Conservation (phyloP, 176 grass and related monocot species). For the Chrysopogon serrulatus region DNA sequence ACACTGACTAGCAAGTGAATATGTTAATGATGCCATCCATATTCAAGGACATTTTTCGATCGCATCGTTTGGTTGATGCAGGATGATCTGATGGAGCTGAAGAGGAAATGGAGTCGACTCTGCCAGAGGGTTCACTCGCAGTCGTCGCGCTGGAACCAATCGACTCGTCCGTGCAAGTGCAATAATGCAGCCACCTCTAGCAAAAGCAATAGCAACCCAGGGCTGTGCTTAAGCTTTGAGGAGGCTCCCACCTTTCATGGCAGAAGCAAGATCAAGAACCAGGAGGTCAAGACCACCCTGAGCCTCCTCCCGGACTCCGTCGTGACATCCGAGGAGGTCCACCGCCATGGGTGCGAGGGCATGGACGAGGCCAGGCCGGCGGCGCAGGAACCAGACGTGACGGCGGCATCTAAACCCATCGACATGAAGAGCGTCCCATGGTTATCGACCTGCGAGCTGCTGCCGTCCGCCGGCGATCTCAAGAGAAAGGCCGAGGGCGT, state of each 20-base stretch:
- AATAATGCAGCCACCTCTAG: constrained; percentile 17
- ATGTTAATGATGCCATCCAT: neutral
- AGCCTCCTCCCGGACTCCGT: constrained; percentile 34
- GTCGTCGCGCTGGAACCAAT: neutral
- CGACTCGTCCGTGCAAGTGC: neutral
- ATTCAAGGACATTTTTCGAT: neutral
- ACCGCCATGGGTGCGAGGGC: neutral
- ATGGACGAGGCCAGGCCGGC: constrained; percentile 8
- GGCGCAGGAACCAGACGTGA: neutral
- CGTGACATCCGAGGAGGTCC: neutral
- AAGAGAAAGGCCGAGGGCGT: constrained; percentile 28
- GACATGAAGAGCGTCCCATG: neutral
- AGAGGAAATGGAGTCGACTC: constrained; percentile 55
- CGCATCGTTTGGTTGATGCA: neutral
- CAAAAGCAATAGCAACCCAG: neutral
- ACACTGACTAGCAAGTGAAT: neutral
- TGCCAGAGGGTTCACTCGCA: constrained; percentile 52
- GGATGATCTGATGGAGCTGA: constrained; percentile 59
- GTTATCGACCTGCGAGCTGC: constrained; percentile 11
- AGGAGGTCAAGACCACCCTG: neutral
- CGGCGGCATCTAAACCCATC: neutral
- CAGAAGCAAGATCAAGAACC: neutral
- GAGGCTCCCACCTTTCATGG: neutral
- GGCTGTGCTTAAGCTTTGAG: neutral
- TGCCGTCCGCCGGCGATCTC: neutral